Conservation (phyloP, 2,329 filamentous ascomycete genomes). For the Cladophialophora carrionii region DNA sequence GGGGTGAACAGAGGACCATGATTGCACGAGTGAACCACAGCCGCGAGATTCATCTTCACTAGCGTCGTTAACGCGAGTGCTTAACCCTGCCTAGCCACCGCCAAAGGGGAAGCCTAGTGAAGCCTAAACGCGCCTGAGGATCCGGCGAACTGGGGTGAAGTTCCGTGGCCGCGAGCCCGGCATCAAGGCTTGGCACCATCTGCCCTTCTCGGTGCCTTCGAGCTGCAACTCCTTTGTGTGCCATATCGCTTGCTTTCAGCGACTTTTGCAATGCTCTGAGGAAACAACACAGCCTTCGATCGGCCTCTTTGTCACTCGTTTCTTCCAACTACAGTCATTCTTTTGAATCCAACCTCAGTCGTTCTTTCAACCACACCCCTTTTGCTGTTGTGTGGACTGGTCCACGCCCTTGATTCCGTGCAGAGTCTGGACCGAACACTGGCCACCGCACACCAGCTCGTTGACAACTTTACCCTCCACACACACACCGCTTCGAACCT, state of each 20-base stretch:
- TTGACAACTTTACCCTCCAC: background rate
- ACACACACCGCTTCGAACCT: no score
- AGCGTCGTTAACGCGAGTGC: background rate
- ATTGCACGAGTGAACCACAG: constrained; percentile 1
- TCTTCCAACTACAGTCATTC: constrained; percentile 33
- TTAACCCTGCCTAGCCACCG: constrained; percentile 12
- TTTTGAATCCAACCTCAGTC: constrained; percentile 37
- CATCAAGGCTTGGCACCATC: constrained; percentile 13
- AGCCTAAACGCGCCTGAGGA: constrained; percentile 8
- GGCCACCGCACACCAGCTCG: constrained; percentile 15
- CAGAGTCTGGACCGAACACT: constrained; percentile 27
- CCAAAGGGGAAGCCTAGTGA: constrained; percentile 4
- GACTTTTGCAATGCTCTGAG: constrained; percentile 20
- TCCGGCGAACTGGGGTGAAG: constrained; percentile 8
- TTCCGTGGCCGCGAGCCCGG: constrained; percentile 5
- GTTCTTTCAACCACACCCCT: constrained; percentile 30
- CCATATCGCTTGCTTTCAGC: constrained; percentile 15
- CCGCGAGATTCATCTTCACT: constrained; percentile 17
- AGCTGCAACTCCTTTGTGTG: constrained; percentile 15
- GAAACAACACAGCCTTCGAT: constrained; percentile 11
- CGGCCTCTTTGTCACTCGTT: constrained; percentile 31
- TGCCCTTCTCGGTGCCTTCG: constrained; percentile 4
- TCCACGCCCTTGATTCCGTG: constrained; percentile 29
- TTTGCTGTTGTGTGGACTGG: constrained; percentile 28
- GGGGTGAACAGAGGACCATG: background rate